A percentile compares a stretch with the other conserved stretches of the same genome.
phyloP scores from a whole-genome alignment of 1,284 basidiomycete genomes.

The Malassezia equina region DNA sequence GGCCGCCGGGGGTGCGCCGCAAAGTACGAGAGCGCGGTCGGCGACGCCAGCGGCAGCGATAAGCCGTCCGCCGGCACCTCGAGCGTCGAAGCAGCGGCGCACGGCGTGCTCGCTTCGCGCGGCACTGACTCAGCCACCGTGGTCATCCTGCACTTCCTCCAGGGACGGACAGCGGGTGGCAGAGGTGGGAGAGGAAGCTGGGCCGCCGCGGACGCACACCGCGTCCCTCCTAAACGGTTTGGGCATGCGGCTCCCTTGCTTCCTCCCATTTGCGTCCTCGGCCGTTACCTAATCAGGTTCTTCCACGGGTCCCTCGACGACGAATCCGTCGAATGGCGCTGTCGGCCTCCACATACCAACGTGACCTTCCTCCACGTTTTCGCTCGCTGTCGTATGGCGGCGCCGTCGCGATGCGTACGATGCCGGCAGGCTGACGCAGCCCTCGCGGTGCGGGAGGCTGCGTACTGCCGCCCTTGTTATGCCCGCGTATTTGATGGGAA shows the following conservation, averaged over 20 bases:
- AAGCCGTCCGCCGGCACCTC: not conserved
- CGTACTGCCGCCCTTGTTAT: constrained; percentile 32
- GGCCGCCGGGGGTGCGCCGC: constrained; percentile 45
- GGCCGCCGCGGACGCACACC: not conserved
- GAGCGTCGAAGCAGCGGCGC: not conserved
- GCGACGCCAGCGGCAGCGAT: constrained; percentile 40
- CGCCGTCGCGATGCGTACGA: constrained; percentile 21
- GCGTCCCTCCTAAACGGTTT: not conserved
- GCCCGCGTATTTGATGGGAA: constrained; percentile 28
- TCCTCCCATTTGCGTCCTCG: constrained; percentile 16
- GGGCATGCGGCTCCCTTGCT: not conserved
- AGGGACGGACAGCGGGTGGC: not conserved
- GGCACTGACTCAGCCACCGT: constrained; percentile 9
- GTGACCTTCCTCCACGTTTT: constrained; percentile 1
- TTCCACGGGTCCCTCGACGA: not conserved
- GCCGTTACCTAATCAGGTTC: constrained; percentile 15
- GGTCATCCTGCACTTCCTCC: not conserved
- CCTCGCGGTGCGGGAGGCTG: constrained; percentile 26
- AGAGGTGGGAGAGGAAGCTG: not conserved
- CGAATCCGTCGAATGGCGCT: constrained; percentile 14
- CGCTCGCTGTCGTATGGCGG: not conserved
- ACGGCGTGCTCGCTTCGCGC: constrained; percentile 1
- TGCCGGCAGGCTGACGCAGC: constrained; percentile 21
- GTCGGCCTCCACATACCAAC: constrained; percentile 2
- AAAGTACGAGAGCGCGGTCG: constrained; percentile 44